Conservation (phyloP, 2,329 filamentous ascomycete genomes). For the Sporothrix mexicana region DNA sequence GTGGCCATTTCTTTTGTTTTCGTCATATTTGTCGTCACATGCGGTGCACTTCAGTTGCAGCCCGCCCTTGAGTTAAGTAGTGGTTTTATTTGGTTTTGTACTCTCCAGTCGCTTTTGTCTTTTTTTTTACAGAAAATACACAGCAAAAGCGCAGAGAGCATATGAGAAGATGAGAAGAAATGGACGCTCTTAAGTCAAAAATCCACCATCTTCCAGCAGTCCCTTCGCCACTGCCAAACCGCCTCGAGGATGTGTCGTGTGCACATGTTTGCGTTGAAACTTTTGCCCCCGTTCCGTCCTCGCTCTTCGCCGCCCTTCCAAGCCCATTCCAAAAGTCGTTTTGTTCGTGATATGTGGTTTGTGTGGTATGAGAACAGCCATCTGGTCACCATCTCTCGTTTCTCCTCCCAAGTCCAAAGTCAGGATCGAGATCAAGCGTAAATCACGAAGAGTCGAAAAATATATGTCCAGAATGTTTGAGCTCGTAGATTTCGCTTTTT, state of each 20-base stretch:
- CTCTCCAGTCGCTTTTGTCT: constrained; percentile 13
- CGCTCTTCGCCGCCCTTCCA: neutral
- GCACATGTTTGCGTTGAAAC: constrained; percentile 8
- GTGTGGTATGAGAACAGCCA: neutral
- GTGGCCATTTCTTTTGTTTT: neutral
- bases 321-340: constrained; percentile 9
- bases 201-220: neutral
- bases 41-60: constrained; percentile 17
- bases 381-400: neutral
- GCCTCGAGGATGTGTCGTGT: constrained; percentile 1
- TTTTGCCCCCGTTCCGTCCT: constrained; percentile 1
- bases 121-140: constrained; percentile 34
- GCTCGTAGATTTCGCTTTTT: constrained; percentile 21
- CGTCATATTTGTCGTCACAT: neutral
- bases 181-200: neutral
- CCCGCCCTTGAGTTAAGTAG: neutral
- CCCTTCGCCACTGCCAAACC: constrained; percentile 7
- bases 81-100: constrained; percentile 10
- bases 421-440: neutral
- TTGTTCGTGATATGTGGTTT: constrained; percentile 15
- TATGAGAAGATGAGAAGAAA: neutral
- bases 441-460: neutral
- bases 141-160: constrained; percentile 17
- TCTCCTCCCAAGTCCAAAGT: neutral
- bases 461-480: constrained; percentile 2